Evolutionary conservation across 2,329 filamentous ascomycete genomes (phyloP).

Genomic region (Pseudonectria buxi): DNA sequence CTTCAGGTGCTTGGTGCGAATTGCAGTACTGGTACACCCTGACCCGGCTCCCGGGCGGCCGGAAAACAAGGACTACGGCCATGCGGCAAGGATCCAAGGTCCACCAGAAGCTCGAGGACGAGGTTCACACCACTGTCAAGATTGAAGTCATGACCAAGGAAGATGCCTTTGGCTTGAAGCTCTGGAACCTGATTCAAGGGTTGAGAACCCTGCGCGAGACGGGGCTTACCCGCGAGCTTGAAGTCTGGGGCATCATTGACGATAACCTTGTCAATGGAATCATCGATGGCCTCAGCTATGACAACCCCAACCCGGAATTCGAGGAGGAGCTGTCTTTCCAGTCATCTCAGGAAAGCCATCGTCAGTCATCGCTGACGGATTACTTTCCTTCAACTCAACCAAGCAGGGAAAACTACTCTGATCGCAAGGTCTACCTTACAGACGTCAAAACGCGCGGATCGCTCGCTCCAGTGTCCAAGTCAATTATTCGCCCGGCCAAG

Average conservation of each 20-base stretch:
- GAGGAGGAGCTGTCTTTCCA: slow-evolving; percentile 50
- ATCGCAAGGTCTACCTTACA: slow-evolving; percentile 58
- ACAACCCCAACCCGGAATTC: slow-evolving; percentile 65
- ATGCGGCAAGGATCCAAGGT: slow-evolving; percentile 80
- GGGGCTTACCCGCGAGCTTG: slow-evolving; percentile 67
- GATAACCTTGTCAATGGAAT: slow-evolving; percentile 81
- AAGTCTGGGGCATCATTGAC: slow-evolving; percentile 79
- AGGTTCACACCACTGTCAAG: slow-evolving; percentile 71
- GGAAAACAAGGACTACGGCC: slow-evolving; percentile 66
- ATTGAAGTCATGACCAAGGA: slow-evolving; percentile 69
- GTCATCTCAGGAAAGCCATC: slow-evolving; percentile 19
- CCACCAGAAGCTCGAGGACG: slow-evolving; percentile 76
- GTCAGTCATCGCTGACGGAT: slow-evolving; percentile 34
- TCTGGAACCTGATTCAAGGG: slow-evolving; percentile 91
- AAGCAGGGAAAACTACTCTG: neutral
- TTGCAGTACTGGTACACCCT: slow-evolving; percentile 87
- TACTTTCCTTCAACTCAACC: slow-evolving; percentile 29
- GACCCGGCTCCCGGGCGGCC: slow-evolving; percentile 62
- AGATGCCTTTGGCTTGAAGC: slow-evolving; percentile 70
- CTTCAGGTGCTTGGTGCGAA: slow-evolving; percentile 92
- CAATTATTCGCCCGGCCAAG: slow-evolving; percentile 67
- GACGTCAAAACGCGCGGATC: slow-evolving; percentile 82
- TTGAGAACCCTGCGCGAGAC: slow-evolving; percentile 64
- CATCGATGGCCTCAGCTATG: slow-evolving; percentile 77
- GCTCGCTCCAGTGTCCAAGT: slow-evolving; percentile 56